Conservation (phyloP, 73 alveolate species). For the Blepharisma japonicum region DNA sequence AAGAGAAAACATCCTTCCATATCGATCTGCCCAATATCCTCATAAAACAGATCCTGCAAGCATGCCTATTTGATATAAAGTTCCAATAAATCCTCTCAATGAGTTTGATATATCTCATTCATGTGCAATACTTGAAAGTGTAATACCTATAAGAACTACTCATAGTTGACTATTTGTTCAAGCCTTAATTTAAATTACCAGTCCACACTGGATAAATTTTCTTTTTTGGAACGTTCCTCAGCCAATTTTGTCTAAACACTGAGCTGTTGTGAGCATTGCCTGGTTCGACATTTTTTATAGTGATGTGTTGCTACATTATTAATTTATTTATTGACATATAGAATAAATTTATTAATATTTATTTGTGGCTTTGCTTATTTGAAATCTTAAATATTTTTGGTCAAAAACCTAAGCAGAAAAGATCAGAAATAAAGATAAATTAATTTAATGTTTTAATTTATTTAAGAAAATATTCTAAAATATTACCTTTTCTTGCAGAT, state of each 20-base stretch:
- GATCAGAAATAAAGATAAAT: no score
- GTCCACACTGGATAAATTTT: not conserved
- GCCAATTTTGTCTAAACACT: constrained; percentile 1
- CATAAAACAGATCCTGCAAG: not conserved
- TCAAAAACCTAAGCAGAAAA: no score
- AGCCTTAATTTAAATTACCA: not conserved
- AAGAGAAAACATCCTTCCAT: not conserved
- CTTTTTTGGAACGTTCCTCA: not conserved
- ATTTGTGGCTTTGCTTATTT: no score
- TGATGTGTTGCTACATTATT: no score
- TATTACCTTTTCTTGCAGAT: no score
- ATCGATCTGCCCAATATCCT: not conserved
- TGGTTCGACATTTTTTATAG: no score
- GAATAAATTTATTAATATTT: no score
- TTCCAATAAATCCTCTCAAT: not conserved
- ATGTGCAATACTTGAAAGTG: not conserved
- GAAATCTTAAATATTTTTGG: no score
- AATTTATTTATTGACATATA: no score
- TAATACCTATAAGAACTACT: not conserved
- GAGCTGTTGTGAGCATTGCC: no score
- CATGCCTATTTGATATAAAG: not conserved
- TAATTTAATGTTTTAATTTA: no score
- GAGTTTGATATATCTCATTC: not conserved
- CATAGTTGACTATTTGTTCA: not conserved
- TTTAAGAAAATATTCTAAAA: no score